Evolutionary conservation across 768 basidiomycete species (phyloP).

Genomic region (Mycena floridula): DNA sequence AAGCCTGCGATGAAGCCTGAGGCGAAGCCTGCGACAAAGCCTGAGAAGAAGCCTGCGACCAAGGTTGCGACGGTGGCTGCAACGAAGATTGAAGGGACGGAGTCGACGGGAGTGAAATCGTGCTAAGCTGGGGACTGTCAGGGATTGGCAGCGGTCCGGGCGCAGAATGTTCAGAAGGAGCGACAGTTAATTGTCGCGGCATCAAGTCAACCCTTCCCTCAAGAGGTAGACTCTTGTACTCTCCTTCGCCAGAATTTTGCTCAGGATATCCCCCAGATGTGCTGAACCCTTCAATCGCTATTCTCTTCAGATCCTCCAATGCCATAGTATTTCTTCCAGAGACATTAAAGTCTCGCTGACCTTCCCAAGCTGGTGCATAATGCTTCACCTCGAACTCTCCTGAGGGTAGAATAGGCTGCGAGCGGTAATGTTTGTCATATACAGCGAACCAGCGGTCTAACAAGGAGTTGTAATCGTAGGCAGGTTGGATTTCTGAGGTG

Average conservation of each 20-base stretch:
- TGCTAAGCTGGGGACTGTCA: not conserved
- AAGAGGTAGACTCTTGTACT: conserved; percentile 77
- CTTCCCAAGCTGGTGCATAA: conserved; percentile 76
- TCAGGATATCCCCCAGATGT: conserved; percentile 16
- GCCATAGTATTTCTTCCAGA: conserved; percentile 33
- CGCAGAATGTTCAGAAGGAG: not conserved
- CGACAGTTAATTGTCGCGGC: conserved; percentile 37
- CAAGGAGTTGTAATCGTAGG: conserved; percentile 75
- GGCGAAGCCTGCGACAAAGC: not conserved
- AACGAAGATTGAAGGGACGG: conserved; percentile 10
- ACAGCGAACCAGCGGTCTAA: conserved; percentile 88
- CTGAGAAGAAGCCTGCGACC: not conserved
- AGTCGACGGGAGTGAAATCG: not conserved
- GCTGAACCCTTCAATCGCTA: conserved; percentile 55
- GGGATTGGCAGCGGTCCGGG: not conserved
- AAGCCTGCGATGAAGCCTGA: conserved; percentile 10
- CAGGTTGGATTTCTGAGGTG: conserved; percentile 32
- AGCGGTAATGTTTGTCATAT: conserved; percentile 84
- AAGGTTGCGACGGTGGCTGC: not conserved
- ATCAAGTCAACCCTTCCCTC: conserved; percentile 88
- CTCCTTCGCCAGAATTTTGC: conserved; percentile 44
- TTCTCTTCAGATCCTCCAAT: conserved; percentile 57
- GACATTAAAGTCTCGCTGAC: not conserved
- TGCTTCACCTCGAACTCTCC: conserved; percentile 55
- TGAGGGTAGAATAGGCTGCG: conserved; percentile 36